Percentiles rank a stretch among this genome's conserved stretches.
Conservation (phyloP, 345 rosid species). For the Syzygium aqueum region DNA sequence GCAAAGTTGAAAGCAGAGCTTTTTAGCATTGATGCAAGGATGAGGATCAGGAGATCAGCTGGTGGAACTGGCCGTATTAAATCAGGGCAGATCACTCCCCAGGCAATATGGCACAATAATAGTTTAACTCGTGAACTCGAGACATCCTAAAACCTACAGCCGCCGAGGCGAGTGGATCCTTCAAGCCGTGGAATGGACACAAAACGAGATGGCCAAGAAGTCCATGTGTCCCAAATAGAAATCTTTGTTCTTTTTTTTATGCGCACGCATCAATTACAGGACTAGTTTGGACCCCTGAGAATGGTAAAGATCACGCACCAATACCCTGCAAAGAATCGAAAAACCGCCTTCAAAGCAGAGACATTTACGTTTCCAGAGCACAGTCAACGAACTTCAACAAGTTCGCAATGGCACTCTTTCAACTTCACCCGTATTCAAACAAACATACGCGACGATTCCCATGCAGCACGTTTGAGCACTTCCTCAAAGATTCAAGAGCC, state of each 20-base stretch:
- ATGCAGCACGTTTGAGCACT: background rate
- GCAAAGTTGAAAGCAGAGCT: background rate
- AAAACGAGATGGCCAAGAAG: background rate
- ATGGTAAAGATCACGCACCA: background rate
- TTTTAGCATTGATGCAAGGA: background rate
- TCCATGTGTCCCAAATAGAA: background rate
- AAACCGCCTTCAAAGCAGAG: background rate
- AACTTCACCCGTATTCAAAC: background rate
- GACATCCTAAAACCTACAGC: background rate
- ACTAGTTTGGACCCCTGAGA: fast-evolving
- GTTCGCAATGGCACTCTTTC: background rate
- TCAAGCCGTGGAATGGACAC: background rate
- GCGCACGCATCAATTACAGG: background rate
- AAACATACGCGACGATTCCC: background rate
- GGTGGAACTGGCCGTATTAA: background rate
- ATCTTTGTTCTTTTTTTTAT: background rate
- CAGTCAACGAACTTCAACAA: background rate
- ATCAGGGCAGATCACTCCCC: background rate
- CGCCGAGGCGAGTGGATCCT: background rate
- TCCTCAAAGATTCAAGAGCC: background rate
- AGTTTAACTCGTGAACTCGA: background rate
- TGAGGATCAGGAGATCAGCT: background rate
- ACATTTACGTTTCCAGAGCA: background rate
- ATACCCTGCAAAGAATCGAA: background rate
- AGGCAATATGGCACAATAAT: background rate